Evolutionary conservation across 2,329 filamentous ascomycete species (phyloP).

Genomic region (Aspergillus fischeri): DNA sequence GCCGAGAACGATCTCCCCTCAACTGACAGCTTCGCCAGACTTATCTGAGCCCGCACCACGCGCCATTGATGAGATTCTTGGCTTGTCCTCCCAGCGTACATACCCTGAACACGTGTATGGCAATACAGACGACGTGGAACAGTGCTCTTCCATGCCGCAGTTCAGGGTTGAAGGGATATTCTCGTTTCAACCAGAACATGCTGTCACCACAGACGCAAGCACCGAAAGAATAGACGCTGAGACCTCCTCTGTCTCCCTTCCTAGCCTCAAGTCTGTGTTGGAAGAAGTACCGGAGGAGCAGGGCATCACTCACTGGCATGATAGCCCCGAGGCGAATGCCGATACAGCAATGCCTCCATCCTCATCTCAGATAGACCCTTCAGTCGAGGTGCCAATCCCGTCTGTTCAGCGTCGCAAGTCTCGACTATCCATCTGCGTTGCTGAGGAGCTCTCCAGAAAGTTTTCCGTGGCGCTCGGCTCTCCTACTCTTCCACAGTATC

Average conservation of each 20-base stretch:
- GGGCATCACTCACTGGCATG: conserved; percentile 32
- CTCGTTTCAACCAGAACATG: conserved; percentile 30
- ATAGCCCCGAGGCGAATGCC: conserved; percentile 25
- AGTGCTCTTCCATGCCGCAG: conserved; percentile 12
- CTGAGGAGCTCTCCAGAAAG: conserved; percentile 33
- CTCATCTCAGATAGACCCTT: conserved; percentile 13
- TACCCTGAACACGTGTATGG: conserved; percentile 31
- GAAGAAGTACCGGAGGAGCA: conserved; percentile 46
- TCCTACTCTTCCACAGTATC: conserved; percentile 31
- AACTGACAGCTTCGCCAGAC: conserved; percentile 24
- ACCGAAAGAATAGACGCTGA: conserved; percentile 33
- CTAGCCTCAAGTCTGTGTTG: conserved; percentile 36
- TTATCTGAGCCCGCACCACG: conserved; percentile 33
- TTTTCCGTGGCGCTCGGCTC: conserved; percentile 46
- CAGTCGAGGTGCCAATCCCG: conserved; percentile 6
- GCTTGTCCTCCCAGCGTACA: conserved; percentile 26
- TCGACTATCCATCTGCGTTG: conserved; percentile 29
- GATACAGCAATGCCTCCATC: conserved; percentile 15
- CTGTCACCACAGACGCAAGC: conserved; percentile 41
- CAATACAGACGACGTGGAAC: conserved; percentile 11
- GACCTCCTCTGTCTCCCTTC: conserved; percentile 41
- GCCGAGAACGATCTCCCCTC: conserved; percentile 35
- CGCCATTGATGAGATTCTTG: conserved; percentile 40
- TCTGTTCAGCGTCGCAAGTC: conserved; percentile 17
- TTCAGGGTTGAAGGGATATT: conserved; percentile 27